Evolutionary conservation across 345 rosid genomes (phyloP).

Genomic region (Xanthoceras sorbifolium): DNA sequence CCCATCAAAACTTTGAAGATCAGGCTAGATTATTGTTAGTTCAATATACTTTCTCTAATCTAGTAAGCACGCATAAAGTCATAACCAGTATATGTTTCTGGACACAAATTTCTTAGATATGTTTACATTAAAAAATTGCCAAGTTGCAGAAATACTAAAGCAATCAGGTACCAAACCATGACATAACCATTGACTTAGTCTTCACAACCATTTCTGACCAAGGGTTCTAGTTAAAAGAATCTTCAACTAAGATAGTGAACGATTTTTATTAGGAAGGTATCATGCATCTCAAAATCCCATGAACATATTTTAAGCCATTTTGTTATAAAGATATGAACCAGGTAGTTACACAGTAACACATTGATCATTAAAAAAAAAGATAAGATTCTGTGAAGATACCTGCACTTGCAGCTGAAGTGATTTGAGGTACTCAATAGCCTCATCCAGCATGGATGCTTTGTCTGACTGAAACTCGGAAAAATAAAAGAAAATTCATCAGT

Average conservation of each 20-base stretch:
- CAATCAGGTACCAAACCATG: background rate
- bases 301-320: background rate
- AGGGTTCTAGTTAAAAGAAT: background rate
- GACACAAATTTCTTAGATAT: background rate
- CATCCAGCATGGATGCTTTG: constrained; percentile 68
- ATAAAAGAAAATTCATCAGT: background rate
- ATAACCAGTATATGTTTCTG: background rate
- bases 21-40: background rate
- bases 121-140: background rate
- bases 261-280: background rate
- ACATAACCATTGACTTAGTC: background rate
- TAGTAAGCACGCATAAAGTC: background rate
- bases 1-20: constrained; percentile 4
- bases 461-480: constrained; percentile 40
- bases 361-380: constrained; percentile 3
- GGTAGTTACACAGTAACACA: background rate
- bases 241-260: background rate
- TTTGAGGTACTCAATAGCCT: constrained; percentile 61
- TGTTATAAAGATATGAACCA: background rate
- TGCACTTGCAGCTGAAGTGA: constrained; percentile 63
- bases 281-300: background rate
- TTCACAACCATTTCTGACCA: background rate
- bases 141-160: background rate
- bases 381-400: constrained; percentile 34
- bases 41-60: background rate